These are phyloP conservation scores for Parasitella parasitica DNA, from an alignment of 371 early-diverging fungal species.

Conservation along the genomic window DNA sequence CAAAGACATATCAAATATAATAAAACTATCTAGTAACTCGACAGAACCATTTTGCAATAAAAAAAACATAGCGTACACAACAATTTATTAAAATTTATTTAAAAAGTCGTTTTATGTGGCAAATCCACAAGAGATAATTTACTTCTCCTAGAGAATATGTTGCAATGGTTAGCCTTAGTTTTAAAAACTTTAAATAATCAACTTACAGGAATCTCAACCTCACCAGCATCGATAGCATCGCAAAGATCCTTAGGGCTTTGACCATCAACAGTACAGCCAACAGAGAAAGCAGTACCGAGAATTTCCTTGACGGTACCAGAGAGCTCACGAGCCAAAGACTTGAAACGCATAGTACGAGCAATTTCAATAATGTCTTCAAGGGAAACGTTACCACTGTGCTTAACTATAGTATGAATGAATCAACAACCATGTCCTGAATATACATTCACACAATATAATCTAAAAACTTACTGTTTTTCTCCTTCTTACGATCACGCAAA, in stretches of 20 bases:
- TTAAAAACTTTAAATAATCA: not conserved
- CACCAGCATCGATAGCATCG: constrained; percentile 66
- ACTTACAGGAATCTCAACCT: constrained; percentile 86
- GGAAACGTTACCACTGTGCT: constrained; percentile 92
- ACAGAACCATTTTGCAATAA: not conserved
- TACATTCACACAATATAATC: too few relatives aligned
- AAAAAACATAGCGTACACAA: not conserved
- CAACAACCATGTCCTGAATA: too few relatives aligned
- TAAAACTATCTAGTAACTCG: not conserved
- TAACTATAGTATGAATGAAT: too few relatives aligned
- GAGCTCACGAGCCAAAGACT: constrained; percentile 88
- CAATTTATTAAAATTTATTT: not conserved
- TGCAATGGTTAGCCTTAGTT: not conserved
- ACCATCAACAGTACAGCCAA: constrained; percentile 91
- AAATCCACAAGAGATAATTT: not conserved
- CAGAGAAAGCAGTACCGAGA: constrained; percentile 97
- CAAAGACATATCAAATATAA: not conserved
- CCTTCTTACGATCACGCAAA: constrained; percentile 99
- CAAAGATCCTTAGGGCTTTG: constrained; percentile 51
- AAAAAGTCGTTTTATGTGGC: not conserved
- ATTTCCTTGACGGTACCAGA: constrained; percentile 98
- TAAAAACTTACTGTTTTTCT: constrained; percentile 92
- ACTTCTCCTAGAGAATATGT: not conserved
- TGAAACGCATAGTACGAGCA: constrained; percentile 95
- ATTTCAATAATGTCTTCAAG: constrained; percentile 94